Evolutionary conservation across 2,329 filamentous ascomycete species (phyloP), one percentile per base, ranked within the genome.

Genomic region (Penicillium brasilianum): DNA sequence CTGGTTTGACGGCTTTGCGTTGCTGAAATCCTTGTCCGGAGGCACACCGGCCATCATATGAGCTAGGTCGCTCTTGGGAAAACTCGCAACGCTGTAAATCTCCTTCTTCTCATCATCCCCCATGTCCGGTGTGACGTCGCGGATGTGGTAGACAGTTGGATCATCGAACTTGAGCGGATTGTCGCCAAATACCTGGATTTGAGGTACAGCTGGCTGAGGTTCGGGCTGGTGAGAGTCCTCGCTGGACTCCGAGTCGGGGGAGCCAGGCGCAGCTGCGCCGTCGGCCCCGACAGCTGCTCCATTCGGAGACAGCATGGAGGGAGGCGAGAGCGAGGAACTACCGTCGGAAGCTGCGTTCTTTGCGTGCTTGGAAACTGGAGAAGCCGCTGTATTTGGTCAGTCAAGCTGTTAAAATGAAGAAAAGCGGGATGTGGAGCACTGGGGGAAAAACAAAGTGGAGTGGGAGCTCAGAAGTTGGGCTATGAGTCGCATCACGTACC

Each of bases 21-120:
- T 96, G 74, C 92, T 97, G 72, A 97, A 98, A 79, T 99, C 95
- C 75, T 92, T 93, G 76, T 98, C 93, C 1, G 95, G 94, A 1
- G 93, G 91, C 41, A 90, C 88, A 51, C 95, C 95, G 11, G 94
- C 90, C 65, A 96, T 96, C 67, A 95, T 83, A 72, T 97, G 89
- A 60, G 88, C 84, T 9, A 99, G 83, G 71, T 97, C 91, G 65
- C 86, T 89, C 55, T 84, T 85, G 0, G 95, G 95, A 73, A 95
- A 99, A 14, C 86, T 83, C 4, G 90, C 88, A 16, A 99, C 95
- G 8, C 92, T 92, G 76, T 92, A 96, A 55, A 98, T 94, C 67
- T 90, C 87, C 73, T 90, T 93, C 76, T 89, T 91, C 71, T 96
- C 89, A n/a, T 94, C 90, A 59, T 93, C 87, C 2, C 87, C 84